phyloP scores from a whole-genome alignment of 441 rosid genomes.

The Gossypium trilobum region DNA sequence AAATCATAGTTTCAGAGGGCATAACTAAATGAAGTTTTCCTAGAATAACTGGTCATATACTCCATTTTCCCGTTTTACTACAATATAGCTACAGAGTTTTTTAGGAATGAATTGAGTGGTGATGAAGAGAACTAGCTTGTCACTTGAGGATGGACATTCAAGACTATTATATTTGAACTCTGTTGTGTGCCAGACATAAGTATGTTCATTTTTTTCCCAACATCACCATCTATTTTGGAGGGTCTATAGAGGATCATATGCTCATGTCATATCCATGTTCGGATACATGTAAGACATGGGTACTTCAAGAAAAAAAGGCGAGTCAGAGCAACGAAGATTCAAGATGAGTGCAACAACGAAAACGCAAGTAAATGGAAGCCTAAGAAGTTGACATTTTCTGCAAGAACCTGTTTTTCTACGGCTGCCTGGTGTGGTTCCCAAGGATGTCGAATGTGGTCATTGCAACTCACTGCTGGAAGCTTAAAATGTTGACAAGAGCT shows the following conservation, averaged over 20 bases:
- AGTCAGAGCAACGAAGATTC: not conserved
- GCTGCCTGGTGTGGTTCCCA: not conserved
- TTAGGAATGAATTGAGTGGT: not conserved
- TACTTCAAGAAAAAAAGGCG: not conserved
- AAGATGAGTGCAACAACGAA: not conserved
- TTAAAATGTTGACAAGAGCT: conserved; percentile 2
- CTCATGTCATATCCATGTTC: not conserved
- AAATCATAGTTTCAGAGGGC: not conserved
- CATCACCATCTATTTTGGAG: not conserved
- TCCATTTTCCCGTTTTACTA: not conserved
- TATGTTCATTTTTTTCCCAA: not conserved
- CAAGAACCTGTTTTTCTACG: not conserved
- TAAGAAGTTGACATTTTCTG: not conserved
- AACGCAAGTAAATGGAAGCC: not conserved
- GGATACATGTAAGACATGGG: not conserved
- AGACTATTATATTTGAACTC: not conserved
- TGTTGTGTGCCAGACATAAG: not conserved
- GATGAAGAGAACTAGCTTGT: not conserved
- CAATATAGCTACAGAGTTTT: not conserved
- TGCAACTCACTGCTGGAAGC: not conserved
- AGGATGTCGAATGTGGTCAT: conserved; percentile 4
- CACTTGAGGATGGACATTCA: not conserved
- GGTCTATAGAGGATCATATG: not conserved
- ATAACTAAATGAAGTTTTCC: no score
- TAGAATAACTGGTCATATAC: not conserved